A percentile compares a stretch with the other conserved stretches of the same genome.
Conservation (phyloP, 805 yeast species). For the Cyberlindnera veronae region DNA sequence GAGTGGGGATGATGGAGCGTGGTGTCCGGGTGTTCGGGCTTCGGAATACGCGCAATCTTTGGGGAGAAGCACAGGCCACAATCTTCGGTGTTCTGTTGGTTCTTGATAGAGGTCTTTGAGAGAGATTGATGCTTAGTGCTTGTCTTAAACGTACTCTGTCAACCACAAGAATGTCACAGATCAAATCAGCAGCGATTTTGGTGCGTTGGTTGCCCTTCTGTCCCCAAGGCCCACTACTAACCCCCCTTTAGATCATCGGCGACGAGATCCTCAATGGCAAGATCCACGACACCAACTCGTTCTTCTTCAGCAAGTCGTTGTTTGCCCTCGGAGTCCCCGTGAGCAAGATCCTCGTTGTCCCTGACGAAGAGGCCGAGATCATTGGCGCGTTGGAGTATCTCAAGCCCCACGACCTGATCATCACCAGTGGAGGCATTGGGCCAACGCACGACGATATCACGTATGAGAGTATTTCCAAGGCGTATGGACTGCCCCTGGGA, state of each 20-base stretch:
- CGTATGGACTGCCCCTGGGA: slow-evolving; percentile 47
- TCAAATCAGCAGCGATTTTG: background rate
- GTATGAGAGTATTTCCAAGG: slow-evolving; percentile 68
- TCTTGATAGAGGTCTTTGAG: too few relatives aligned
- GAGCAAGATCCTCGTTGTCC: slow-evolving; percentile 64
- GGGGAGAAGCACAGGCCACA: too few relatives aligned
- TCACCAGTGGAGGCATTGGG: slow-evolving; percentile 56
- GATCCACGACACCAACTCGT: slow-evolving; percentile 74
- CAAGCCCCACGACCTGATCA: slow-evolving; percentile 54
- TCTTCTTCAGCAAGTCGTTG: slow-evolving; percentile 66
- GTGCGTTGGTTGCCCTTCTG: background rate
- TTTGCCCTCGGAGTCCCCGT: slow-evolving; percentile 66
- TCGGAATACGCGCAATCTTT: too few relatives aligned
- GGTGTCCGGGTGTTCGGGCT: too few relatives aligned
- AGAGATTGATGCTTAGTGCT: background rate
- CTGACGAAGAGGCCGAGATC: slow-evolving; percentile 72
- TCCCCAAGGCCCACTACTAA: background rate
- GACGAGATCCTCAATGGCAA: slow-evolving; percentile 89
- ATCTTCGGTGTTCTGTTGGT: too few relatives aligned
- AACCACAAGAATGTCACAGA: background rate
- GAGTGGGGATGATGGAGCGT: too few relatives aligned
- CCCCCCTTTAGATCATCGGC: slow-evolving; percentile 50
- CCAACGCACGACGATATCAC: slow-evolving; percentile 92
- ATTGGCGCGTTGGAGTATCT: slow-evolving; percentile 44
- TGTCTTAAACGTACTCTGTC: background rate